Evolutionary conservation across 139 green algal species (phyloP), one percentile per base, ranked within the genome.

Genomic region (Haematococcus lacustris): DNA sequence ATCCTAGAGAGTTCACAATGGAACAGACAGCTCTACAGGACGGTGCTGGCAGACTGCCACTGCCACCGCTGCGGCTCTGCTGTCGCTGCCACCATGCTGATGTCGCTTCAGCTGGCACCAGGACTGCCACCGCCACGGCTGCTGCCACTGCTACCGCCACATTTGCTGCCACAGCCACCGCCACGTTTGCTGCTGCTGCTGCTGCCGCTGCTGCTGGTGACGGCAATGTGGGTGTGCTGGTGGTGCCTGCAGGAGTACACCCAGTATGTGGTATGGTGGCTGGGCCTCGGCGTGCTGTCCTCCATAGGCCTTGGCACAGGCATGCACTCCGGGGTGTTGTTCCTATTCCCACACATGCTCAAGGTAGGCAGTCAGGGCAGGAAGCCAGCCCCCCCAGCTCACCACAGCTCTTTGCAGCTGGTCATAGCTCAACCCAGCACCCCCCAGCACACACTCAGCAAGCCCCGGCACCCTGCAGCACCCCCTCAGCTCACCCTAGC

Each of bases 341-440:
- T 97, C 78, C 76, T 97, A 4, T 97, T 97, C 61, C 92, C 92
- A 25, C 91, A 97, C 88, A 95, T 97, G 43, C 83, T 97, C 28
- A 97, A 94, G 87, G 91, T 95, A 64, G 9, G 77, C n/a, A n/a
- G n/a, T n/a, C n/a, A n/a, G n/a, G n/a, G n/a, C n/a, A n/a, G n/a
- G n/a, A n/a, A n/a, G n/a, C n/a, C n/a, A n/a, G n/a, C n/a, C n/a
- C n/a, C n/a, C n/a, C n/a, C n/a, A n/a, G n/a, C n/a, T n/a, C n/a
- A n/a, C n/a, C n/a, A n/a, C n/a, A n/a, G n/a, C n/a, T n/a, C n/a
- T n/a, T n/a, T n/a, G n/a, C n/a, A n/a, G n/a, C n/a, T n/a, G n/a
- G n/a, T n/a, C n/a, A n/a, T n/a, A n/a, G n/a, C n/a, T n/a, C n/a
- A n/a, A n/a, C n/a, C n/a, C n/a, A n/a, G n/a, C n/a, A n/a, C n/a